Evolutionary conservation across 2,329 filamentous ascomycete genomes (phyloP).

Genomic region (Trichoderma endophyticum): DNA sequence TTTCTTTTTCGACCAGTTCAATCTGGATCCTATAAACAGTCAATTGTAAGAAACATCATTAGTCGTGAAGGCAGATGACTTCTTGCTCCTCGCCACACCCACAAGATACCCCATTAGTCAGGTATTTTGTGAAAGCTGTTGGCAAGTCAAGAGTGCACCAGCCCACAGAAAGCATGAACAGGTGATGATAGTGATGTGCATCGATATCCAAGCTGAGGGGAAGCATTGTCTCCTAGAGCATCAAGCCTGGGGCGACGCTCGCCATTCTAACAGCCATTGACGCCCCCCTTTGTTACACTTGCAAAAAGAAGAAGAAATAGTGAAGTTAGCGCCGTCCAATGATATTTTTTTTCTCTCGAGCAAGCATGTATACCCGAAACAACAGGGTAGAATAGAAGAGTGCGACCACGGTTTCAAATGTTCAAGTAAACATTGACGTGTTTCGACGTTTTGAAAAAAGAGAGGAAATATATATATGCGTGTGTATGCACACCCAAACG

Average conservation of each 20-base stretch:
- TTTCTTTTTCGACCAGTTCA: background rate
- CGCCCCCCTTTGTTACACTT: constrained; percentile 11
- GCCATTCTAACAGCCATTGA: background rate
- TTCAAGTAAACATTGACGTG: background rate
- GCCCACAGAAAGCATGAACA: background rate
- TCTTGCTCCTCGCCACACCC: background rate
- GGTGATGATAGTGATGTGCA: background rate
- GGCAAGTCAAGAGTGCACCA: background rate
- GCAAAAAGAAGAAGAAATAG: background rate
- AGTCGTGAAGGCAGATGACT: background rate
- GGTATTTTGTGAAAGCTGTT: background rate
- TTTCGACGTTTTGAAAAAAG: background rate
- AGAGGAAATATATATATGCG: background rate
- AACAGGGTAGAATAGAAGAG: background rate
- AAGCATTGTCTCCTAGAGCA: background rate
- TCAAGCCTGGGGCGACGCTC: background rate
- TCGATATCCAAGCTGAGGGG: background rate
- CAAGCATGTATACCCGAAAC: background rate
- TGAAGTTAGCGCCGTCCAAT: background rate
- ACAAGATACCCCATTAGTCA: background rate
- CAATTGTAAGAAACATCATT: constrained; percentile 4
- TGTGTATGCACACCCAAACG: background rate
- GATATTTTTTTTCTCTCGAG: background rate
- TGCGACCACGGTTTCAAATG: background rate
- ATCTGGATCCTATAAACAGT: background rate